Evolutionary conservation across 169 alveolate species (phyloP).

Genomic region (Amoebophrya sp.): DNA sequence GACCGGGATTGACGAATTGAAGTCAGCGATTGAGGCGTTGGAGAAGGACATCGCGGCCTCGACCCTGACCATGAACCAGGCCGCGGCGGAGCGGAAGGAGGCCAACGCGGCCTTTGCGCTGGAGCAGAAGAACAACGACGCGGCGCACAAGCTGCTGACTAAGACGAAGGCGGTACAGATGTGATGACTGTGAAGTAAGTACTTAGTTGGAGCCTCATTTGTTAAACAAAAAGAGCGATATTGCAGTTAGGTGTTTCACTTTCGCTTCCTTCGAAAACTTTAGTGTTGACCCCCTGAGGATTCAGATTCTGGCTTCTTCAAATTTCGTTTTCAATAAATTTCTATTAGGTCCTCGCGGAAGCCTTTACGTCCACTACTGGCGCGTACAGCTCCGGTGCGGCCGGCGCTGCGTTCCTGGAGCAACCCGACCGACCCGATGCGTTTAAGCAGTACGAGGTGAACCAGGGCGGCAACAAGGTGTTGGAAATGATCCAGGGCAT

Average conservation of each 20-base stretch:
- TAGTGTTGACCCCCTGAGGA: no score
- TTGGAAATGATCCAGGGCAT: constrained; percentile 14
- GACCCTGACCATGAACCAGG: neutral
- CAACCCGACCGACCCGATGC: neutral
- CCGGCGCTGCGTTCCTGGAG: neutral
- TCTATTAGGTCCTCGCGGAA: neutral
- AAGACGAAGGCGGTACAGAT: neutral
- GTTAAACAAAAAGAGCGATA: no score
- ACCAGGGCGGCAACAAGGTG: constrained; percentile 17
- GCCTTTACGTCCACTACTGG: neutral
- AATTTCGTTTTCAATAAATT: no score
- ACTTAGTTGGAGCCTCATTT: no score
- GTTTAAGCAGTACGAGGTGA: constrained; percentile 12
- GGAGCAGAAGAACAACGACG: constrained; percentile 14
- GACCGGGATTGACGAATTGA: neutral
- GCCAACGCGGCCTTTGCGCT: neutral
- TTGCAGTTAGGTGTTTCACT: no score
- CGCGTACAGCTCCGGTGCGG: neutral
- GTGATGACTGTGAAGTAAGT: no score
- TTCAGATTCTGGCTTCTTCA: no score
- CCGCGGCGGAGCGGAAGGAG: neutral
- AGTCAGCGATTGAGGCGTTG: neutral
- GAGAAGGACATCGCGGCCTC: neutral
- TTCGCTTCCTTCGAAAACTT: no score
- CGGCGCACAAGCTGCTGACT: neutral